Conservation (phyloP, 2,329 filamentous ascomycete genomes). For the Rachicladosporium sp. region DNA sequence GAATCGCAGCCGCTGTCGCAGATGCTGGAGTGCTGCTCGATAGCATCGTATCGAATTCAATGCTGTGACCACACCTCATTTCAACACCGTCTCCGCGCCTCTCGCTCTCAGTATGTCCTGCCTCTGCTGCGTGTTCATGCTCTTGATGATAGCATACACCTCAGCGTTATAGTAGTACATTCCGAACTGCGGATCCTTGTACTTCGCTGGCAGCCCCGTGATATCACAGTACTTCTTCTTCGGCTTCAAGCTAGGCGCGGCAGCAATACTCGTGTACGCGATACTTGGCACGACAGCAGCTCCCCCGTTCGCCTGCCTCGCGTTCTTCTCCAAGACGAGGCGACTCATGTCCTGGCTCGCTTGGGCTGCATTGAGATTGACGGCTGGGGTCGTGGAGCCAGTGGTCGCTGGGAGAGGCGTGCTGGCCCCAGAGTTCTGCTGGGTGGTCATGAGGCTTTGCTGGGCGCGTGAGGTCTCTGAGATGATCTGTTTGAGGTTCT, state of each 20-base stretch:
- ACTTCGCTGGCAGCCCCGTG: constrained; percentile 81
- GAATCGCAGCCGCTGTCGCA: too few relatives aligned
- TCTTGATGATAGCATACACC: constrained; percentile 73
- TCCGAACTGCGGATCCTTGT: constrained; percentile 89
- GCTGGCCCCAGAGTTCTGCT: constrained; percentile 62
- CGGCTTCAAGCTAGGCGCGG: constrained; percentile 69
- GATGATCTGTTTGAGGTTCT: constrained; percentile 94
- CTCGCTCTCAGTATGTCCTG: constrained; percentile 84
- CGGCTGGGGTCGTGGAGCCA: constrained; percentile 34
- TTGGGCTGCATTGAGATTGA: constrained; percentile 76
- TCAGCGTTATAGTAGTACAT: constrained; percentile 88
- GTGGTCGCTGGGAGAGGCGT: constrained; percentile 41
- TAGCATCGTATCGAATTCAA: too few relatives aligned
- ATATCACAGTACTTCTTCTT: constrained; percentile 90
- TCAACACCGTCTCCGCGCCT: constrained; percentile 85
- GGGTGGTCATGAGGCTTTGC: constrained; percentile 71
- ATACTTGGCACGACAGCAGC: constrained; percentile 40
- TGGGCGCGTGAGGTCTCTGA: constrained; percentile 80
- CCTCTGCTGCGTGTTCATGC: constrained; percentile 65
- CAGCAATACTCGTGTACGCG: constrained; percentile 95
- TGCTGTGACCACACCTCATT: too few relatives aligned
- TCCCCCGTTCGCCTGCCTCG: constrained; percentile 24
- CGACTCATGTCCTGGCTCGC: constrained; percentile 77
- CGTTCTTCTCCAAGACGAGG: constrained; percentile 74
- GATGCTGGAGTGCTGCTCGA: too few relatives aligned